Evolutionary conservation across 2,329 filamentous ascomycete species (phyloP).

Genomic region (Colletotrichum kahawae): DNA sequence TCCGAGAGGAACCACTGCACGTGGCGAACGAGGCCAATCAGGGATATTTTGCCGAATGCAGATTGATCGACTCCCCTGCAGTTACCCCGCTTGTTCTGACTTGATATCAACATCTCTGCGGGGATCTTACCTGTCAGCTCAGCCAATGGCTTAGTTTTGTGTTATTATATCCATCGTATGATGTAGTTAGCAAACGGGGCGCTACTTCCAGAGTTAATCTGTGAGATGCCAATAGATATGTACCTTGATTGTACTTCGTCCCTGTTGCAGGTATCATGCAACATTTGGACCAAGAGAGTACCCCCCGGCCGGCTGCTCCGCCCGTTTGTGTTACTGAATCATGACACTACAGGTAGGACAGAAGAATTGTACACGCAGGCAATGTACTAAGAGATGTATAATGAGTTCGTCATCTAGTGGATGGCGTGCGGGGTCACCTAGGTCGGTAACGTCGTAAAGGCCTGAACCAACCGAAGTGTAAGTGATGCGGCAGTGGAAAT

Average conservation of each 20-base stretch:
- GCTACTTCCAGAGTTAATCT: not conserved
- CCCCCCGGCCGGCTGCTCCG: not conserved
- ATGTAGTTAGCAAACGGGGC: not conserved
- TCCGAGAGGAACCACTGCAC: not conserved
- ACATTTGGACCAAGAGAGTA: not conserved
- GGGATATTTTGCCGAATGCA: not conserved
- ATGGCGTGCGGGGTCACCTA: not conserved
- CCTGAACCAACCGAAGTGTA: not conserved
- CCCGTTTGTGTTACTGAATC: not conserved
- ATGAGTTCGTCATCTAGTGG: not conserved
- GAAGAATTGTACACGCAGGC: not conserved
- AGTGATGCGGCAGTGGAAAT: not conserved
- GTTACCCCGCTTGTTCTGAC: not conserved
- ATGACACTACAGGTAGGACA: not conserved
- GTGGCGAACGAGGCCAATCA: not conserved
- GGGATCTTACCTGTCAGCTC: not conserved
- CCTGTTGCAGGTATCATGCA: not conserved
- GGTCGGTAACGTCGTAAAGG: not conserved
- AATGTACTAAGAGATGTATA: not conserved
- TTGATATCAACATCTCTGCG: not conserved
- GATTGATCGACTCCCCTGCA: not conserved
- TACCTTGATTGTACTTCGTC: not conserved
- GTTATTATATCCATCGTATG: not conserved
- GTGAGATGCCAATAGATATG: not conserved
- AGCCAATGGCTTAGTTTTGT: not conserved